A percentile compares a stretch with the other conserved stretches of the same genome.
These are phyloP conservation scores for Cantharellus anzutake DNA, from an alignment of 768 basidiomycete genomes.

Conservation along the genomic window DNA sequence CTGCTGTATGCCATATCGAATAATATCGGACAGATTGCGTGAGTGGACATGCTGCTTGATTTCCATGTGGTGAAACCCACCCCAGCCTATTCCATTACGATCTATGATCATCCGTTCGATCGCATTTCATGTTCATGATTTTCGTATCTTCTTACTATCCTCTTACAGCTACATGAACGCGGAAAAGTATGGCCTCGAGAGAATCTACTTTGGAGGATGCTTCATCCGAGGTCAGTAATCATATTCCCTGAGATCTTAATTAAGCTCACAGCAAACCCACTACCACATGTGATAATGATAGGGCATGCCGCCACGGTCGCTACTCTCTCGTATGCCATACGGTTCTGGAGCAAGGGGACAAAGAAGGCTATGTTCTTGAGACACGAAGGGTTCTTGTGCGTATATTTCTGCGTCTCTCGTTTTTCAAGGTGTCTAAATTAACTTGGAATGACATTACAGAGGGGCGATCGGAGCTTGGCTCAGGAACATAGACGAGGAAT, in stretches of 20 bases:
- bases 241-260: not conserved
- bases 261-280: not conserved
- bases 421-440: too few species aligned
- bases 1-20: constrained; percentile 93
- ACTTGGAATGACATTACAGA: constrained; percentile 21
- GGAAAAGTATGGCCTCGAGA: constrained; percentile 89
- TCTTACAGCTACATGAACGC: constrained; percentile 87
- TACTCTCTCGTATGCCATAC: constrained; percentile 94
- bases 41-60: constrained; percentile 20
- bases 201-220: constrained; percentile 98
- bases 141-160: not conserved
- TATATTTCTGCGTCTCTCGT: constrained; percentile 11
- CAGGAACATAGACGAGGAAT: constrained; percentile 50
- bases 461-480: constrained; percentile 97
- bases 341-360: constrained; percentile 97
- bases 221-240: constrained; percentile 74
- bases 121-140: not conserved
- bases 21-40: constrained; percentile 99
- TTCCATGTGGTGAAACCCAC: constrained; percentile 8
- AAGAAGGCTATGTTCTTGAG: constrained; percentile 92
- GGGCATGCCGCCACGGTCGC: constrained; percentile 95
- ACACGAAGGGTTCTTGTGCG: constrained; percentile 94
- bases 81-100: not conserved
- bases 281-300: constrained; percentile 17
- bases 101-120: not conserved